Evolutionary conservation across 2,329 filamentous ascomycete species (phyloP).

Genomic region (Colletotrichum eremochloae): DNA sequence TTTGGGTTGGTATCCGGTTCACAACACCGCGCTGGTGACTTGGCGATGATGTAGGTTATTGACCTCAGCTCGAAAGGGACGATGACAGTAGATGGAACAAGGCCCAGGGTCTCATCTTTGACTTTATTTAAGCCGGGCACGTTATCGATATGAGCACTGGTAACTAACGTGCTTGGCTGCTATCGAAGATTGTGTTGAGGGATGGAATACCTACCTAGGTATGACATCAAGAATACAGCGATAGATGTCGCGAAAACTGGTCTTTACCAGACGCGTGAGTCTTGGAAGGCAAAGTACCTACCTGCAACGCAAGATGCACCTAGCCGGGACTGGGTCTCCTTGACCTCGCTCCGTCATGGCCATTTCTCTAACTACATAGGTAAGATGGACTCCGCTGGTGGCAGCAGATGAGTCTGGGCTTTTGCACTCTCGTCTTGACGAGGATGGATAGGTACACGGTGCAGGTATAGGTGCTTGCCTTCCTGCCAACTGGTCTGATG

Average conservation of each 20-base stretch:
- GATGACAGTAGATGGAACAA: conserved; percentile 8
- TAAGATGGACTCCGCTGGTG: background rate
- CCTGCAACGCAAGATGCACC: background rate
- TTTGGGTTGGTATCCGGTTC: background rate
- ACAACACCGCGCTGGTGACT: conserved; percentile 9
- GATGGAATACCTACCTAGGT: background rate
- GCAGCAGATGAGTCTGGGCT: background rate
- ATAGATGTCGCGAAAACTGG: background rate
- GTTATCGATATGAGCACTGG: background rate
- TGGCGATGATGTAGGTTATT: conserved; percentile 15
- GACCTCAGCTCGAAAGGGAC: conserved; percentile 13
- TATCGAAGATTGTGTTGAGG: too few species aligned
- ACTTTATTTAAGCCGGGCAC: conserved; percentile 21
- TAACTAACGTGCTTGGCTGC: background rate
- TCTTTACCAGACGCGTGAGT: background rate
- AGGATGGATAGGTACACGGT: background rate
- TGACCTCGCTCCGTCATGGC: conserved; percentile 1
- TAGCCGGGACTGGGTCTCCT: background rate
- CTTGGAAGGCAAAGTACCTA: background rate
- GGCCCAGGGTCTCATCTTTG: conserved; percentile 15
- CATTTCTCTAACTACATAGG: background rate
- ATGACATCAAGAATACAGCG: background rate
- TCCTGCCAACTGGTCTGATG: background rate
- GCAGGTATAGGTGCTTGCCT: background rate
- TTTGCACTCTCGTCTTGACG: background rate